Conservation (phyloP, 768 basidiomycete species). For the Phanerodontia chrysosporium region DNA sequence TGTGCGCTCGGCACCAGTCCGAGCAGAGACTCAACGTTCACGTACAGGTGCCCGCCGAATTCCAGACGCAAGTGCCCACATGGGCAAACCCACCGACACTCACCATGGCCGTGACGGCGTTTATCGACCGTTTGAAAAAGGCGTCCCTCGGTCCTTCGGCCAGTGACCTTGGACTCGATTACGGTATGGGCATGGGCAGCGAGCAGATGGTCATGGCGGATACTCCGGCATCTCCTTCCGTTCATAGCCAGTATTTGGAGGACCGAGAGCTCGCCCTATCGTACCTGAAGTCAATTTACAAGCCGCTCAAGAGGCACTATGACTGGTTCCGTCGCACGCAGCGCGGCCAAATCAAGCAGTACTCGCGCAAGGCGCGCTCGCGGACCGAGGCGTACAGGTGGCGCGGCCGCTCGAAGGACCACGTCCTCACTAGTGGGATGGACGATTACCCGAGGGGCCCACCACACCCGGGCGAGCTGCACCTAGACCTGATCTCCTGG, state of each 20-base stretch:
- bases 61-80: slow-evolving; percentile 89
- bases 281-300: slow-evolving; percentile 80
- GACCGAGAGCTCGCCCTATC: slow-evolving; percentile 56
- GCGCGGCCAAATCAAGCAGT: slow-evolving; percentile 90
- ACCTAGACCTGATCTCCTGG: slow-evolving; percentile 92
- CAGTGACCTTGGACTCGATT: slow-evolving; percentile 64
- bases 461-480: slow-evolving; percentile 87
- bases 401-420: slow-evolving; percentile 82
- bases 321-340: slow-evolving; percentile 96
- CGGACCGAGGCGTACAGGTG: slow-evolving; percentile 89
- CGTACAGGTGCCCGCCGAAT: slow-evolving; percentile 76
- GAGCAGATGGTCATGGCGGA: slow-evolving; percentile 47
- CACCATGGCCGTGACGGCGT: slow-evolving; percentile 88
- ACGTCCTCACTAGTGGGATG: slow-evolving; percentile 92
- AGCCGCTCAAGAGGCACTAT: slow-evolving; percentile 83
- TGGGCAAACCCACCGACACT: slow-evolving; percentile 96
- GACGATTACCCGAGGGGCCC: slow-evolving; percentile 94
- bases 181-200: slow-evolving; percentile 23
- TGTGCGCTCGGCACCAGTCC: neutral
- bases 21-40: neutral
- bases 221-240: slow-evolving; percentile 10
- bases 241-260: slow-evolving; percentile 45
- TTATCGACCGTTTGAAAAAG: slow-evolving; percentile 68
- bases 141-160: slow-evolving; percentile 43
- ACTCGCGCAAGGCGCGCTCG: slow-evolving; percentile 79